Evolutionary conservation across 1,284 basidiomycete species (phyloP), one percentile per base, ranked within the genome.

Genomic region (Heterobasidion annosum): DNA sequence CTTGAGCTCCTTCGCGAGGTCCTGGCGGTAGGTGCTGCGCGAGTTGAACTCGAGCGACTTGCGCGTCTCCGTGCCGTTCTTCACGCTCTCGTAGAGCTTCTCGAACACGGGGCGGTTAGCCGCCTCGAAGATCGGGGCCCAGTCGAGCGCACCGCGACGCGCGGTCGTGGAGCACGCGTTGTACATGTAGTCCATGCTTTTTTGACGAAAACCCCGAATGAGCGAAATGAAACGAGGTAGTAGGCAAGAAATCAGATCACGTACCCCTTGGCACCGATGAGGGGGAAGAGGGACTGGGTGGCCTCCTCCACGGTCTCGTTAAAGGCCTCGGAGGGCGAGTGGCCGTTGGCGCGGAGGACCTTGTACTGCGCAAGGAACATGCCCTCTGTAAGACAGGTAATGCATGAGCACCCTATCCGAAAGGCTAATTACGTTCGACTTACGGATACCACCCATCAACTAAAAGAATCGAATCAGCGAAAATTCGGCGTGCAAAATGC

Each of bases 291-390:
- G 54, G 94, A 98, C 72, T 98, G 94, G 51, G 97, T 98, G 16
- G 97, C 97, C 78, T 99, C 96, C 75, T 99, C 96, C 58, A 98
- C 94, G 60, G 97, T 99, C 81, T 99, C 96, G 76, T 99, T 99
- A 85, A 99, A 98, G 57, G 93, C 96, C 74, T 99, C 96, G 47
- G 95, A 98, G 57, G 96, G 97, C 15, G 85, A 79, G 83, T 99
- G 96, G 59, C 97, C 97, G 73, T 99, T 99, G 71, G 90, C 91
- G 68, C 96, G 93, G 68, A 99, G 91, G 58, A 98, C 91, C 78
- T 98, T 88, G 86, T 99, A 99, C 75, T 99, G 94, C 53, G 96
- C 96, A 67, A 94, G 82, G 91, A 99, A 99, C 71, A 99, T 86
- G 65, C 96, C 97, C 88, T 99, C 87, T 87, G 59, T 54, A 58